These are phyloP conservation scores for Fonsecaea pedrosoi DNA, from an alignment of 2,329 filamentous ascomycete species.

Conservation along the genomic window DNA sequence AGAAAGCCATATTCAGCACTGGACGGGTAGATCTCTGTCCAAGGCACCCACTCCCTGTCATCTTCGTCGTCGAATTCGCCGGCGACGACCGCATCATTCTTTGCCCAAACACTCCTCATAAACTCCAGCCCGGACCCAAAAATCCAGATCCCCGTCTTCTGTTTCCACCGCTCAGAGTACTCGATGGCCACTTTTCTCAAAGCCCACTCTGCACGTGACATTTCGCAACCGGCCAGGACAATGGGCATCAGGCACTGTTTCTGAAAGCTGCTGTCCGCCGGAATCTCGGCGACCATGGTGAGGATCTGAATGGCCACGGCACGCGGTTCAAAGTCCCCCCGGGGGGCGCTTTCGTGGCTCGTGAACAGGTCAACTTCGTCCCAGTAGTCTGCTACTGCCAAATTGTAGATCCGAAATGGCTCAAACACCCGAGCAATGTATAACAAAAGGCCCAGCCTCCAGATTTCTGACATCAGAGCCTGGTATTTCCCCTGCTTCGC, in stretches of 20 bases:
- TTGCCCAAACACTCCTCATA: slow-evolving; percentile 30
- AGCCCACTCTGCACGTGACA: slow-evolving; percentile 11
- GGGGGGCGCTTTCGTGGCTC: background rate
- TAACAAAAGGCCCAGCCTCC: slow-evolving; percentile 28
- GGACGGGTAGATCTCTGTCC: slow-evolving; percentile 22
- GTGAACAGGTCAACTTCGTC: background rate
- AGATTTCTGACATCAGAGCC: slow-evolving; percentile 26
- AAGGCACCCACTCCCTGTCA: background rate
- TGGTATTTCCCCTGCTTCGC: slow-evolving; percentile 15
- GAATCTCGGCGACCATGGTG: slow-evolving; percentile 17
- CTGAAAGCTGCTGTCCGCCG: slow-evolving; percentile 32
- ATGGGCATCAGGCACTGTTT: slow-evolving; percentile 35
- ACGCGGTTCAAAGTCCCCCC: slow-evolving; percentile 17
- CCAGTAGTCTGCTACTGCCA: background rate
- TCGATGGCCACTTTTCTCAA: slow-evolving; percentile 29
- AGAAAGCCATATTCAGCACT: slow-evolving; percentile 21
- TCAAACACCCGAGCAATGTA: slow-evolving; percentile 28
- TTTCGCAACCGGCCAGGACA: slow-evolving; percentile 30
- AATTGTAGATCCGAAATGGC: background rate
- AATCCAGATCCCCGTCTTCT: slow-evolving; percentile 35
- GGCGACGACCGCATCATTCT: slow-evolving; percentile 14
- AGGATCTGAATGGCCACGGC: slow-evolving; percentile 26
- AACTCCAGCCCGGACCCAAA: slow-evolving; percentile 32
- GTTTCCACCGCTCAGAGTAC: slow-evolving; percentile 35
- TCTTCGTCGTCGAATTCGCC: background rate